Evolutionary conservation across 2,329 filamentous ascomycete genomes (phyloP).

Genomic region (Alternaria postmessia): DNA sequence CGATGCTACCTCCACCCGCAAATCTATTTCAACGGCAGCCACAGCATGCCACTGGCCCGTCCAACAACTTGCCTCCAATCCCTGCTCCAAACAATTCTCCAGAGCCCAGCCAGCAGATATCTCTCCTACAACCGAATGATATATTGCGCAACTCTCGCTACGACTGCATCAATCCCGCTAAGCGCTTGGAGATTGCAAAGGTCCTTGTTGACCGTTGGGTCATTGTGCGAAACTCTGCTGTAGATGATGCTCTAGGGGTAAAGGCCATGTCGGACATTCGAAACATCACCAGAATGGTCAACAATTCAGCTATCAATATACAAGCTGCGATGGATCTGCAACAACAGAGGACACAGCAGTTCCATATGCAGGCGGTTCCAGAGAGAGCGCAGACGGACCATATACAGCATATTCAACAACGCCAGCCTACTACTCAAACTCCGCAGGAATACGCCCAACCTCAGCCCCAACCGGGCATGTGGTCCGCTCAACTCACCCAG

Average conservation of each 20-base stretch:
- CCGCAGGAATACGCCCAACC: neutral
- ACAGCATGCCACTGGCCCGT: neutral
- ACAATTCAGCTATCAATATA: neutral
- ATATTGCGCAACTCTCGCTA: constrained; percentile 1
- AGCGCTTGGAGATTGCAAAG: neutral
- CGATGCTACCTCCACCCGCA: neutral
- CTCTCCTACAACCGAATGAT: constrained; percentile 4
- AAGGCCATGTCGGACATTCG: neutral
- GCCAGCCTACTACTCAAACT: neutral
- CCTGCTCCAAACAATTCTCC: neutral
- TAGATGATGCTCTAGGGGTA: neutral
- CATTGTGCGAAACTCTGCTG: neutral
- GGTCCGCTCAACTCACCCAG: neutral
- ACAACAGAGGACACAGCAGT: neutral
- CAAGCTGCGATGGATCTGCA: neutral
- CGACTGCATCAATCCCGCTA: neutral
- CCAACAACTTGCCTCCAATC: neutral
- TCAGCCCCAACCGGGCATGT: neutral
- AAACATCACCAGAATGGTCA: neutral
- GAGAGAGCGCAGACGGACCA: neutral
- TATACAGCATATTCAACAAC: neutral
- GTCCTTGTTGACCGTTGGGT: neutral
- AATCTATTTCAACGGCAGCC: neutral
- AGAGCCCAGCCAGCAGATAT: neutral
- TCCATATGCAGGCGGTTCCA: neutral